Evolutionary conservation across 192 early-diverging fungal genomes (phyloP), one percentile per base, ranked within the genome.

Genomic region (Martensiomyces pterosporus): DNA sequence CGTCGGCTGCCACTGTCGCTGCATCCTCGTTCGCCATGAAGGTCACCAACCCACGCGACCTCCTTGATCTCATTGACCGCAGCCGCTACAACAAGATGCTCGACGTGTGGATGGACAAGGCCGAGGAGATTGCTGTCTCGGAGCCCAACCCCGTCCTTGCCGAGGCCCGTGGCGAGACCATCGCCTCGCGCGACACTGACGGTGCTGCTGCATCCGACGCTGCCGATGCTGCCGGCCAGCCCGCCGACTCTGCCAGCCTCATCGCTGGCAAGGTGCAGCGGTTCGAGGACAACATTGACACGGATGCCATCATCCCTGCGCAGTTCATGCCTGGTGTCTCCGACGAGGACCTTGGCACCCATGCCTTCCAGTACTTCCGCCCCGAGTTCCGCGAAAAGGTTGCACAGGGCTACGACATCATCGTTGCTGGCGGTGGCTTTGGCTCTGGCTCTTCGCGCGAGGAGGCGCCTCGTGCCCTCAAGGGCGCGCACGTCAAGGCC

Each of bases 381-480:
- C 82, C 87, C 53, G 85, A 85, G 55, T 87, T 87, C 80, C 77
- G 82, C 34, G 64, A 80, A 19, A 75, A 80, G 57, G 82, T 65
- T 23, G 73, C 71, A 26, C 54, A 83, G 41, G 86, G 86, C 23
- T 83, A 59, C 47, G 69, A 75, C 58, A 85, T 89, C 55, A 76
- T 89, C 23, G 85, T 89, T 24, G 86, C 69, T 40, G 86, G 84
- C 23, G 53, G 43, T 54, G 86, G 86, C 39, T 89, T 89, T 59
- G 86, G 86, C 38, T 81, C 79, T 18, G 86, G 86, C 46, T 86
- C 84, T 8, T 87, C 85, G 47, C 79, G 86, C 67, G 86, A 89
- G 49, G 86, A 87, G 57, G 86, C 86, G 16, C 86, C 86, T 25
- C 80, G 85, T 55, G 85, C 86, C 7, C 64, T 89, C 37, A 82